These are phyloP conservation scores for Cercospora citrullina DNA, from an alignment of 2,329 filamentous ascomycete genomes.

Conservation along the genomic window DNA sequence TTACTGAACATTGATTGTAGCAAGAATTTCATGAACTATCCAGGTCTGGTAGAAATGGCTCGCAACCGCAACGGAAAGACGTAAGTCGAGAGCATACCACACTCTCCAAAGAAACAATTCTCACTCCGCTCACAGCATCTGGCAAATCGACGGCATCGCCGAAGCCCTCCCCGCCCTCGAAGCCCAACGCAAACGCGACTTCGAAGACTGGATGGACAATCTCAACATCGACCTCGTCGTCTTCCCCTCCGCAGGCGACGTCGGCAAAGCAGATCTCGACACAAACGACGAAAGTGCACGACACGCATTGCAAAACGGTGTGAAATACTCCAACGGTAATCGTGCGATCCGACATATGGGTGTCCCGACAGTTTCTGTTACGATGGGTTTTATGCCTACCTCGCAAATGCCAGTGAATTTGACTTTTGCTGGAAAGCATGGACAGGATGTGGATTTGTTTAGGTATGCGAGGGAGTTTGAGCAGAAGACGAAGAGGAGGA, in stretches of 20 bases:
- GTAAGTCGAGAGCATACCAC: neutral
- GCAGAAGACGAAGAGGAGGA: slow-evolving; percentile 25
- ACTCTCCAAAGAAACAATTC: too few species aligned
- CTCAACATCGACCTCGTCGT: slow-evolving; percentile 49
- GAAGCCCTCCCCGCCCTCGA: slow-evolving; percentile 51
- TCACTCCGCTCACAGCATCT: slow-evolving; percentile 36
- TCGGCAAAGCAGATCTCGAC: slow-evolving; percentile 53
- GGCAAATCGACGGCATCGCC: slow-evolving; percentile 46
- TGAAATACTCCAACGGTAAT: slow-evolving; percentile 58
- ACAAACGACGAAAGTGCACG: slow-evolving; percentile 34
- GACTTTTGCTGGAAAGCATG: slow-evolving; percentile 54
- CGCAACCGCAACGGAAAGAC: slow-evolving; percentile 31
- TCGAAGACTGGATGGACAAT: slow-evolving; percentile 54
- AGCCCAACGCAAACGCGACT: slow-evolving; percentile 49
- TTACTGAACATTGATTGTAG: slow-evolving; percentile 10
- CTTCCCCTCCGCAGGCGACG: slow-evolving; percentile 54
- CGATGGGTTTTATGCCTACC: slow-evolving; percentile 53
- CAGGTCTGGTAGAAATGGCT: slow-evolving; percentile 36
- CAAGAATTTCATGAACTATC: slow-evolving; percentile 45
- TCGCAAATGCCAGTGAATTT: slow-evolving; percentile 55
- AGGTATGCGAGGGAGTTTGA: slow-evolving; percentile 36
- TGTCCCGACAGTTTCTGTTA: slow-evolving; percentile 55
- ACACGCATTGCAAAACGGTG: slow-evolving; percentile 52
- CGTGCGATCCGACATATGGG: slow-evolving; percentile 56
- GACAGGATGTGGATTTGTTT: slow-evolving; percentile 45